Evolutionary conservation across 805 yeast species (phyloP), one percentile per base, ranked within the genome.

Genomic region (Ogataea pignaliae): DNA sequence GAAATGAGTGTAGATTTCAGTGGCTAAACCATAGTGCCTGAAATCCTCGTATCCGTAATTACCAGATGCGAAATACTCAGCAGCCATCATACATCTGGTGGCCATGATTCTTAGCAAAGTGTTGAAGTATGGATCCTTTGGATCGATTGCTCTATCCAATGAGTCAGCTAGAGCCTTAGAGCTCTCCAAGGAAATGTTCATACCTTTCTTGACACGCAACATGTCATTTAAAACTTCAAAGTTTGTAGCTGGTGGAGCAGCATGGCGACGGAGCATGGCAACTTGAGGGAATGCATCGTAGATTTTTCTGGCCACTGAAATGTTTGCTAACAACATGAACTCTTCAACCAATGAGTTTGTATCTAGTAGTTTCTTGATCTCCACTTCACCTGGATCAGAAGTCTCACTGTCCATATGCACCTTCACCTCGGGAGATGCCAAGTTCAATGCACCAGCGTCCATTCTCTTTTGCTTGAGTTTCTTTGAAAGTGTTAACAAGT

Each of bases 71-170:
- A 93, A 93, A 61, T 93, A 93, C 62, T 91, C 97, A 2, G 99
- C 99, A 2, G 99, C 96, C 85, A 89, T 88, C 99, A 93, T 93
- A 68, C 98, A 91, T 57, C 99, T 78, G 0, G 99, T 93, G 8
- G 97, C 93, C 96, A 93, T 85, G 52, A 93, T 93, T 65, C 99
- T 82, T 7, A 91, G 73, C 55, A 93, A 73, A 0, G 97, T 93
- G 66, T 93, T 93, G 76, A 93, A 88, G 60, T 88, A 93, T 7
- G 90, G 84, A 64, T 93, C 98, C 0, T 77, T 60, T 18, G 82
- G 78, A 64, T 91, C 98, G 30, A 70, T 79, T 66, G 97, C 88
- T 45, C 87, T 75, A 61, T 93, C 99, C 41, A 93, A 72, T 15
- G 97, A 89, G 57, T 90, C 96, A 2, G 99, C 98, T 37, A 93